These are phyloP conservation scores for Pontederia paniculata DNA, from an alignment of 176 grass and related monocot species.

Conservation along the genomic window DNA sequence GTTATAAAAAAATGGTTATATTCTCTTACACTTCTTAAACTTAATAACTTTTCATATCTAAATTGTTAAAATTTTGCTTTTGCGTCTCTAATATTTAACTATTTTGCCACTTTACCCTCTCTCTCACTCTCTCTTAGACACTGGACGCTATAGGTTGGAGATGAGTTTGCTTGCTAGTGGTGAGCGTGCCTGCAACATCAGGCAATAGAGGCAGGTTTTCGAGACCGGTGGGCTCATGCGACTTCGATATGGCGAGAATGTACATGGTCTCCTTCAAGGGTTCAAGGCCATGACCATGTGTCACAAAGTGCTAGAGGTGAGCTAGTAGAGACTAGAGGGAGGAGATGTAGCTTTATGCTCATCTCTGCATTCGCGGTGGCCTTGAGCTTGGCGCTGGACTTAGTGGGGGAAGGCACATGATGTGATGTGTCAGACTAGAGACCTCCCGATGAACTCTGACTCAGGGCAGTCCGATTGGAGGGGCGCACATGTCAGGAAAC, in stretches of 20 bases:
- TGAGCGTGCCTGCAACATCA: background rate
- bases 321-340: conserved; percentile 29
- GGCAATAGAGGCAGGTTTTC: conserved; percentile 16
- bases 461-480: conserved; percentile 17
- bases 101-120: no score
- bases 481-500: conserved; percentile 28
- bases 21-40: no score
- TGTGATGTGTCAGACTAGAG: background rate
- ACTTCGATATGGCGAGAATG: background rate
- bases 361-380: conserved; percentile 27
- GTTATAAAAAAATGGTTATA: no score
- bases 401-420: conserved; percentile 24
- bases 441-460: background rate
- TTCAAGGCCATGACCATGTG: conserved; percentile 18
- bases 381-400: conserved; percentile 19
- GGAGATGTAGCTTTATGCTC: conserved; percentile 16
- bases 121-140: no score
- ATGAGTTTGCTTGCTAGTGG: no score
- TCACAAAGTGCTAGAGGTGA: conserved; percentile 16
- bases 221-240: conserved; percentile 21
- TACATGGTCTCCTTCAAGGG: conserved; percentile 6
- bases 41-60: no score
- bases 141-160: no score
- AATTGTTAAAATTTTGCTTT: no score
- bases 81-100: no score